Percentiles rank a stretch among this genome's conserved stretches.
phyloP scores from a whole-genome alignment of 495 filamentous ascomycete species.

The Glonium stellatum region DNA sequence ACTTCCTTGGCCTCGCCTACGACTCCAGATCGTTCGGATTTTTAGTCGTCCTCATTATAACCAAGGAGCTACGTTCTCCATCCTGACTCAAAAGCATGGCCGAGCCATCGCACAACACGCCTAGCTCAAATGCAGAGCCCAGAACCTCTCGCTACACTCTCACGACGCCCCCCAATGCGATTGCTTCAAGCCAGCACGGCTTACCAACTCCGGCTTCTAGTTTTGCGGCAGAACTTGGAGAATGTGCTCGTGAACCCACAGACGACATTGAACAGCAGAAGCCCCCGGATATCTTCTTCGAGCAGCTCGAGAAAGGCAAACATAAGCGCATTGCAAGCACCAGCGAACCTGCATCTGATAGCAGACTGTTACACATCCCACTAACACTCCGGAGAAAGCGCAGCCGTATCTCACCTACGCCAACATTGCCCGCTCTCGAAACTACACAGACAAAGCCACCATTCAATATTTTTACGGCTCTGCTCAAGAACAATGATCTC shows the following conservation, averaged over 20 bases:
- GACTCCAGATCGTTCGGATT: too few species aligned
- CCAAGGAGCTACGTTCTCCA: too few species aligned
- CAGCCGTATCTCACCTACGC: not conserved
- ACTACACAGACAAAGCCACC: not conserved
- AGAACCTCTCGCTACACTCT: too few species aligned
- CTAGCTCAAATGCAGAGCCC: too few species aligned
- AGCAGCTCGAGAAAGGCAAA: not conserved
- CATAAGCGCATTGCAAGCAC: not conserved
- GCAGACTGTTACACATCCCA: not conserved
- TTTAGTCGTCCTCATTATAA: too few species aligned
- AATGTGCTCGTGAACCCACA: not conserved
- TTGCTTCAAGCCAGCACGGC: too few species aligned
- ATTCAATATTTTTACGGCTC: constrained; percentile 47
- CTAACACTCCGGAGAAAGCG: not conserved
- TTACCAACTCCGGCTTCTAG: too few species aligned
- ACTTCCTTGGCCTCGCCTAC: too few species aligned
- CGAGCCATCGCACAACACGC: too few species aligned
- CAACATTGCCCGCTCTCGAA: not conserved
- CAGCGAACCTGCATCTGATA: not conserved
- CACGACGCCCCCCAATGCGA: too few species aligned
- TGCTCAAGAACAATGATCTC: constrained; percentile 46
- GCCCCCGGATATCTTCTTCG: not conserved
- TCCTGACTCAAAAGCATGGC: too few species aligned
- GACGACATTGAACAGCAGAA: not conserved
- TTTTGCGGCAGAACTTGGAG: not conserved